A percentile compares a stretch with the other conserved stretches of the same genome.
Conservation (phyloP, 257 asterid genomes). For the Parsonsia alboflavescens region DNA sequence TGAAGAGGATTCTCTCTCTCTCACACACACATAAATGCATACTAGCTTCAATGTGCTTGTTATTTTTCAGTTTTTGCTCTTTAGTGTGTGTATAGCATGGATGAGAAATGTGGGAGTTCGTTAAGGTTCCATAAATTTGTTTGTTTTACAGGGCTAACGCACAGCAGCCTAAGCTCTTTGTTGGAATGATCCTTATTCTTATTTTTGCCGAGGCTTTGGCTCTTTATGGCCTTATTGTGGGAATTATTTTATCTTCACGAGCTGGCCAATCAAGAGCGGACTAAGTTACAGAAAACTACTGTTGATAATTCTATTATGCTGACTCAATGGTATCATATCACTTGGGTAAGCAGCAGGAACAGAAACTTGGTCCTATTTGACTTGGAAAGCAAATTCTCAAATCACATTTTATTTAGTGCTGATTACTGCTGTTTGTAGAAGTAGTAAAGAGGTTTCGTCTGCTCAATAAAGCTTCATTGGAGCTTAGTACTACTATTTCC, state of each 20-base stretch:
- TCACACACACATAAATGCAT: too few species aligned
- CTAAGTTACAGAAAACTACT: constrained; percentile 4
- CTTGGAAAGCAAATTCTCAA: not conserved
- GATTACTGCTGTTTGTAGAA: not conserved
- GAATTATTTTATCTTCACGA: constrained; percentile 30
- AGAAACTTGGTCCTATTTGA: not conserved
- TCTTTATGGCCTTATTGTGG: constrained; percentile 35
- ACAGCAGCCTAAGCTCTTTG: constrained; percentile 38
- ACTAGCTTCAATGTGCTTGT: too few species aligned
- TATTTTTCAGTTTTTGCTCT: too few species aligned
- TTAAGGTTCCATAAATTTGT: not conserved
- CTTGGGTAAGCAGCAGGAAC: not conserved
- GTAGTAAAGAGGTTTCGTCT: not conserved
- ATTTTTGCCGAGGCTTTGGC: constrained; percentile 36
- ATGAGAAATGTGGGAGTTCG: not conserved
- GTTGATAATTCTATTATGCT: not conserved
- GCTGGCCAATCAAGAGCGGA: constrained; percentile 40
- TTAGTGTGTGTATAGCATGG: too few species aligned
- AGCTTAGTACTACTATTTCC: not conserved
- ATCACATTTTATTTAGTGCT: too few species aligned
- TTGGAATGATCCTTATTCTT: constrained; percentile 38
- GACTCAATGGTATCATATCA: not conserved
- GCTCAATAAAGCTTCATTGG: not conserved
- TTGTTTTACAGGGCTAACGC: constrained; percentile 28
- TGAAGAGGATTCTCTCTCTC: not conserved